Evolutionary conservation across 805 yeast genomes (phyloP), one percentile per base, ranked within the genome.

Genomic region (Blastobotrys americana): DNA sequence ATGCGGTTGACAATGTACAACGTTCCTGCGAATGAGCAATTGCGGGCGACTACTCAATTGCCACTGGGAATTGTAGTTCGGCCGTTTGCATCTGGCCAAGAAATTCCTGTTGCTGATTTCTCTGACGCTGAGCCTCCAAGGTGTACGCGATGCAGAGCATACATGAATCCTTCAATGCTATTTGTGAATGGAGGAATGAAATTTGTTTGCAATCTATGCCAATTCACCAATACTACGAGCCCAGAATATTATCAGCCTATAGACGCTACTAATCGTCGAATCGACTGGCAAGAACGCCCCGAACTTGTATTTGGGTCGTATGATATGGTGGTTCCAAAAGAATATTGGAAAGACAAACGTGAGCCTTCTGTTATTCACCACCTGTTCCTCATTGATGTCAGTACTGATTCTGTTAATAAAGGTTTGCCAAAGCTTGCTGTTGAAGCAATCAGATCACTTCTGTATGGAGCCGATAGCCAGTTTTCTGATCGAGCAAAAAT

Each of bases 91-190:
- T 25, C 60, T 2, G 80, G 73, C 13, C 77, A 74, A 1, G 65
- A 65, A 0, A 75, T 88, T 1, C 94, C 95, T 0, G 71, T 73
- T 3, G 80, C 82, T 3, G 89, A 85, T 57, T 74, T 76, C 67
- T 65, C 70, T 19, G 58, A 69, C 34, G 71, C 71, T 13, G 86
- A 87, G 0, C 95, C 96, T 0, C 81, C 94, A 27, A 76, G 99
- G 54, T 93, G 99, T 65, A 76, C 78, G 53, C 80, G 97, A 50
- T 93, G 99, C 66, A 77, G 96, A 45, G 77, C 96, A 1, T 93
- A 88, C 62, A 72, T 88, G 50, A 93, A 90, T 60, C 94, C 97
- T 3, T 76, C 80, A 16, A 82, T 84, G 79, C 80, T 75, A 49
- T 80, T 77, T 52, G 67, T 72, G 43, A 71, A 77, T 4, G 73